Base-by-base conservation (phyloP, 2,329 filamentous ascomycete genomes). In the Trichoderma sp. region DNA sequence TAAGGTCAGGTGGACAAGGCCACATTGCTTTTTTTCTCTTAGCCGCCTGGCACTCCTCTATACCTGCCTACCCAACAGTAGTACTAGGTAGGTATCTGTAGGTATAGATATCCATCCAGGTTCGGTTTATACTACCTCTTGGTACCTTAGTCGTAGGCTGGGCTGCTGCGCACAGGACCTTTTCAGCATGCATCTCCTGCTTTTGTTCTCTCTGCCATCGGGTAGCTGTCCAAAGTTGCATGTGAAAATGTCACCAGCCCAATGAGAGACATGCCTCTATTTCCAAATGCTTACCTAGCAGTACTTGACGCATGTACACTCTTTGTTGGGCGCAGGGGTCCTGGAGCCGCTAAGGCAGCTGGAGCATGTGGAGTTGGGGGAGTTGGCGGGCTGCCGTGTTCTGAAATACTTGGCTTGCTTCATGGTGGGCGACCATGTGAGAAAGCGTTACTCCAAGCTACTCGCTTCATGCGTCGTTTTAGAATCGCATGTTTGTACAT, bases 311-410 rank as follows among this genome's bases (percentile, higher is more conserved):
- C 29, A 68, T 60, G 67, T 45, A 71, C 53, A 60, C 67, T 71
- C 67, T 60, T 71, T 59, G 53, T 59, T 71, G 33, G 67, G 53
- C 8, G 33, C 67, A 41, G 45, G 66, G 67, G 31, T 71, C 33
- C n/a, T 62, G 50, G 33, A 71, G 33, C 67, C 67, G 67, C 67
- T 62, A 71, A 45, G 41, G 38, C 18, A 24, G 21, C 45, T 53
- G 50, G 53, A 62, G 67, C 67, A 62, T 71, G 67, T 71, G 67
- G 67, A 56, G 67, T 59, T 50, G 45, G 18, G 45, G 35, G 35
- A 50, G 45, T 24, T 62, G 53, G 59, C 53, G 67, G 67, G 67
- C 53, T 71, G 35, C 53, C 67, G 24, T 56, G 53, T 71, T 62
- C 18, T 31, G 53, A 41, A 14, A 56, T 71, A 62, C 67, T 21